phyloP scores from a whole-genome alignment of 305 asterid species.

The Fraxinus dipetala region DNA sequence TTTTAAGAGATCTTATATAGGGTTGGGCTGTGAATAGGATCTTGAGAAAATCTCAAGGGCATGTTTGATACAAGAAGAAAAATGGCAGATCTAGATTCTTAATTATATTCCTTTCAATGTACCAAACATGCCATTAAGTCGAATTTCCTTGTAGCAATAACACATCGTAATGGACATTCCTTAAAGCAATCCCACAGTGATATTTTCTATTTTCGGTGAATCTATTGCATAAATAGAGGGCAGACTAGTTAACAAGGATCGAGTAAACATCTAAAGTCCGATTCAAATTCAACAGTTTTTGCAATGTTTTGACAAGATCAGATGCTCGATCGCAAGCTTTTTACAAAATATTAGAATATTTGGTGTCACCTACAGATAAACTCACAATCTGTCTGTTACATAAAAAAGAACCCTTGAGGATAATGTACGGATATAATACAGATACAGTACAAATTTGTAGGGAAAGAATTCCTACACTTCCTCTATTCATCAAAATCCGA shows the following conservation, averaged over 20 bases:
- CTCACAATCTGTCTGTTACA: neutral
- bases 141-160: conserved; percentile 5
- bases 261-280: neutral
- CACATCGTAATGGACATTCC: conserved; percentile 21
- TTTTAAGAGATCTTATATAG: neutral
- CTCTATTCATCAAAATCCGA: conserved; percentile 52
- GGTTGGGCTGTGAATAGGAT: neutral
- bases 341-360: neutral
- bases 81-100: neutral
- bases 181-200: conserved; percentile 13
- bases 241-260: neutral
- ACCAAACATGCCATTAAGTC: neutral
- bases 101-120: neutral
- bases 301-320: neutral
- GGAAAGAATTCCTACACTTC: conserved; percentile 3
- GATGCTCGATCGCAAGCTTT: neutral
- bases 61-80: neutral
- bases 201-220: neutral
- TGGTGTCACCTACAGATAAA: neutral
- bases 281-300: neutral
- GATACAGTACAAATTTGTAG: conserved; percentile 1
- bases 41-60: neutral
- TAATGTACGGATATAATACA: conserved; percentile 31
- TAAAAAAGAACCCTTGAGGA: neutral
- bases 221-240: neutral